Percentiles rank a stretch among this genome's conserved stretches.
Conservation (phyloP, 2,329 filamentous ascomycete genomes). For the Hypoxylon sp. region DNA sequence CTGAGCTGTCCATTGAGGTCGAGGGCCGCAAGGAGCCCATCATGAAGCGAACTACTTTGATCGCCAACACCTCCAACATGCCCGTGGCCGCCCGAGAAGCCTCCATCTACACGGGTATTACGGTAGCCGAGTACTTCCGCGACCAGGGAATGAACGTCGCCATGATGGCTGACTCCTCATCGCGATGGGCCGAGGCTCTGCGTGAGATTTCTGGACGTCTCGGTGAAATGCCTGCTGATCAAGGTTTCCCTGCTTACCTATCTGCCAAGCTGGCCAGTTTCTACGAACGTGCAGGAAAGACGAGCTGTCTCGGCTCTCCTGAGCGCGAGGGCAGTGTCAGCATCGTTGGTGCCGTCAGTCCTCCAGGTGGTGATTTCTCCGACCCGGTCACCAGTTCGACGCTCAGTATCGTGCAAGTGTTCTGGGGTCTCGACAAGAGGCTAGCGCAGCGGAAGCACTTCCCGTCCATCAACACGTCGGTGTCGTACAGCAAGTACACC, state of each 20-base stretch:
- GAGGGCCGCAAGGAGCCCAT: slow-evolving; percentile 96
- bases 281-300: slow-evolving; percentile 96
- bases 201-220: slow-evolving; percentile 98
- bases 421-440: slow-evolving; percentile 99
- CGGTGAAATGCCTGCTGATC: slow-evolving; percentile 99
- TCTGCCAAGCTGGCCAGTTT: slow-evolving; percentile 97
- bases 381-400: slow-evolving; percentile 96
- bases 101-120: slow-evolving; percentile 97
- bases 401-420: slow-evolving; percentile 97
- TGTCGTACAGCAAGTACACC: slow-evolving; percentile 98
- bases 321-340: slow-evolving; percentile 91
- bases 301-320: slow-evolving; percentile 85
- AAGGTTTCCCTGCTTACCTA: slow-evolving; percentile 98
- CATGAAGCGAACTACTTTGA: slow-evolving; percentile 99
- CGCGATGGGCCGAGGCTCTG: slow-evolving; percentile 97
- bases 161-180: slow-evolving; percentile 99
- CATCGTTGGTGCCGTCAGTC: slow-evolving; percentile 96
- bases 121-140: slow-evolving; percentile 94
- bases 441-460: slow-evolving; percentile 99
- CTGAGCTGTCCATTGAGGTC: slow-evolving; percentile 93
- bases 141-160: slow-evolving; percentile 97
- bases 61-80: slow-evolving; percentile 99
- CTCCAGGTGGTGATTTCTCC: slow-evolving; percentile 98
- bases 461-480: slow-evolving; percentile 94
- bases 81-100: slow-evolving; percentile 97